These are phyloP conservation scores for Dictyostelium capitatum DNA, from an alignment of 78 protist genomes.

Conservation along the genomic window DNA sequence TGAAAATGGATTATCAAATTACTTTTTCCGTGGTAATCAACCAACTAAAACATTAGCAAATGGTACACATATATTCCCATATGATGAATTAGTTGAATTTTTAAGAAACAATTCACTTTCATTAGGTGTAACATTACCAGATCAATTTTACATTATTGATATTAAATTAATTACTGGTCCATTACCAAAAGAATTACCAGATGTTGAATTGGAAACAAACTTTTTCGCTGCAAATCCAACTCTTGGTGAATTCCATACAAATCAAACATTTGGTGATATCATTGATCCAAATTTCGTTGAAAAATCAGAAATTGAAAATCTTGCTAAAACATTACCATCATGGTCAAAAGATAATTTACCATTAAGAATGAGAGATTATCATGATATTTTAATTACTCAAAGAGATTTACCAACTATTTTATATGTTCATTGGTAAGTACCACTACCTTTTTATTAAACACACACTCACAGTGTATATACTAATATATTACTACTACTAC, in stretches of 20 bases:
- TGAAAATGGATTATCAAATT: constrained; percentile 19
- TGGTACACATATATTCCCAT: constrained; percentile 48
- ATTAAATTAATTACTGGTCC: constrained; percentile 48
- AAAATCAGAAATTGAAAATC: background rate
- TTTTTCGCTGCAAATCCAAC: constrained; percentile 58
- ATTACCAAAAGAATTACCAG: constrained; percentile 28
- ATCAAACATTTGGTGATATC: constrained; percentile 59
- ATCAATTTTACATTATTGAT: constrained; percentile 42
- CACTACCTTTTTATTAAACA: no score
- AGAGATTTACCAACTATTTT: constrained; percentile 22
- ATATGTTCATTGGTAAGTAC: constrained; percentile 55
- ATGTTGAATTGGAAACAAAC: constrained; percentile 26
- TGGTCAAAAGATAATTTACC: constrained; percentile 72
- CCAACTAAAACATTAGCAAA: constrained; percentile 42
- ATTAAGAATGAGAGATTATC: constrained; percentile 33
- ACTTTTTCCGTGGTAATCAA: constrained; percentile 63
- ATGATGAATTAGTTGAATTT: constrained; percentile 25
- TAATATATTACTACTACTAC: no score
- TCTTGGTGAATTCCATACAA: constrained; percentile 38
- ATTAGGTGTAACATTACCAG: constrained; percentile 36
- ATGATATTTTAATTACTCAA: constrained; percentile 1
- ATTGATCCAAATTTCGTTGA: constrained; percentile 29
- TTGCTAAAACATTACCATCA: constrained; percentile 6
- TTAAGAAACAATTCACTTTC: constrained; percentile 34
- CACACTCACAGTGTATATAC: background rate